Percentiles rank a stretch among this genome's conserved stretches.
Conservation (phyloP, 2,329 filamentous ascomycete genomes). For the Claviceps paspali region DNA sequence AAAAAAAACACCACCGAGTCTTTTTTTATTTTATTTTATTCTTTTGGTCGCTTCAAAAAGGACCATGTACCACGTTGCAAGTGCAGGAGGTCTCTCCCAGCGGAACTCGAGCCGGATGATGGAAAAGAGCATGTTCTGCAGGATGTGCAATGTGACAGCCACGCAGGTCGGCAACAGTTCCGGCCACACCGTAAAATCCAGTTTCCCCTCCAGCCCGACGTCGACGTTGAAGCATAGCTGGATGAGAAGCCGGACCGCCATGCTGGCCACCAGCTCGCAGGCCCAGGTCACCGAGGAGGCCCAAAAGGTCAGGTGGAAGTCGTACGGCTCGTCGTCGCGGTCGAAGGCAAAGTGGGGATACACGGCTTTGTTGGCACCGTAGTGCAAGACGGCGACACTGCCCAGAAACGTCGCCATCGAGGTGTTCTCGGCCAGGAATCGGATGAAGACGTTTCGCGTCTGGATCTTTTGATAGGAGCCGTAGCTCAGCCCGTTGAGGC, state of each 20-base stretch:
- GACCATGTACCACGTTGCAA: not conserved
- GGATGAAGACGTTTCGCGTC: slow-evolving; percentile 51
- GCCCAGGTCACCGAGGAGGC: slow-evolving; percentile 51
- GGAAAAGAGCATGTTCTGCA: slow-evolving; percentile 60
- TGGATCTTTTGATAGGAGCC: slow-evolving; percentile 50
- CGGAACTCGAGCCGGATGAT: slow-evolving; percentile 48
- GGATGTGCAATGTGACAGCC: slow-evolving; percentile 49
- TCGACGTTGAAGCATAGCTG: slow-evolving; percentile 43
- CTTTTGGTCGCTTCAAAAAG: too few species aligned
- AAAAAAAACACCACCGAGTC: not conserved
- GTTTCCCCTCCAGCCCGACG: slow-evolving; percentile 48
- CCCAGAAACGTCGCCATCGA: slow-evolving; percentile 55
- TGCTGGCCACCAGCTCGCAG: slow-evolving; percentile 47
- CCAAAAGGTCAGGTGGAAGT: slow-evolving; percentile 47
- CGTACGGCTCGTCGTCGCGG: slow-evolving; percentile 31
- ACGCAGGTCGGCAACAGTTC: slow-evolving; percentile 52
- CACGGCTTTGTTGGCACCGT: slow-evolving; percentile 50
- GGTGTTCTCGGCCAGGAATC: slow-evolving; percentile 50
- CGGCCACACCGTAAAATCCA: slow-evolving; percentile 50
- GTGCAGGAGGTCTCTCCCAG: not conserved
- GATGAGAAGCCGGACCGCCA: slow-evolving; percentile 43
- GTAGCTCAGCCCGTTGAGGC: slow-evolving; percentile 44
- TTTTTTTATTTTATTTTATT: not conserved
- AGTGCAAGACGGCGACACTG: slow-evolving; percentile 49
- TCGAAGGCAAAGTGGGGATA: slow-evolving; percentile 59